phyloP scores from a whole-genome alignment of 805 yeast species.

The Henningerozyma blattae region DNA sequence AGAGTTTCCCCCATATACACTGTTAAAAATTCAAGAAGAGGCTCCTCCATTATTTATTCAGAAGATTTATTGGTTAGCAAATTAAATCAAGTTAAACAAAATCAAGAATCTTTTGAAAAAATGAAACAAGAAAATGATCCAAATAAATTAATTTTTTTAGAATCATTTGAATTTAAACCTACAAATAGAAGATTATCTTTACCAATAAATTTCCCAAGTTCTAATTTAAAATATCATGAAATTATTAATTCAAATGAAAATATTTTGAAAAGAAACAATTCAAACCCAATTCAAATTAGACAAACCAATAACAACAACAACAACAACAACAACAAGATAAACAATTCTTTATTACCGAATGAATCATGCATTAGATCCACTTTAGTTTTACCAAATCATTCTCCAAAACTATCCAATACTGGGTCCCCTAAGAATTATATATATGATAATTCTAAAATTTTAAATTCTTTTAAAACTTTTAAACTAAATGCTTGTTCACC shows the following conservation, averaged over 20 bases:
- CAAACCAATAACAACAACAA: conserved; percentile 6
- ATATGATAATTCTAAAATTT: conserved; percentile 17
- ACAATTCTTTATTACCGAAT: conserved; percentile 20
- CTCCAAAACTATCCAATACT: conserved; percentile 21
- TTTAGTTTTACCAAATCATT: conserved; percentile 25
- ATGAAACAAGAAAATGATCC: too few species aligned
- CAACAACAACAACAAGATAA: conserved; percentile 2
- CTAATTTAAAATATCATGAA: too few species aligned
- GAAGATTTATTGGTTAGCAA: too few species aligned
- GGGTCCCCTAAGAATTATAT: neutral
- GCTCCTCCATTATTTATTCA: neutral
- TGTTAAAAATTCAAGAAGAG: neutral
- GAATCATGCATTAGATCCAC: conserved; percentile 23
- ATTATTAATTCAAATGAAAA: too few species aligned
- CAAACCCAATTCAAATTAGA: conserved; percentile 8
- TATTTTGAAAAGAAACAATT: conserved; percentile 2
- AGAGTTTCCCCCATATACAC: neutral
- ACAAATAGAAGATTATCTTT: too few species aligned
- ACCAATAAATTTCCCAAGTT: too few species aligned
- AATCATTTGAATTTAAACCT: too few species aligned
- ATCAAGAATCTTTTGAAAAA: too few species aligned
- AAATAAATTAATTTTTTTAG: too few species aligned
- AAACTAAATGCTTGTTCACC: too few species aligned
- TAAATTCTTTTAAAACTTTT: too few species aligned
- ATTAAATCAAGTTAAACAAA: too few species aligned